These are phyloP conservation scores for Knoxdaviesia capensis DNA, from an alignment of 2,329 filamentous ascomycete species.

Conservation along the genomic window DNA sequence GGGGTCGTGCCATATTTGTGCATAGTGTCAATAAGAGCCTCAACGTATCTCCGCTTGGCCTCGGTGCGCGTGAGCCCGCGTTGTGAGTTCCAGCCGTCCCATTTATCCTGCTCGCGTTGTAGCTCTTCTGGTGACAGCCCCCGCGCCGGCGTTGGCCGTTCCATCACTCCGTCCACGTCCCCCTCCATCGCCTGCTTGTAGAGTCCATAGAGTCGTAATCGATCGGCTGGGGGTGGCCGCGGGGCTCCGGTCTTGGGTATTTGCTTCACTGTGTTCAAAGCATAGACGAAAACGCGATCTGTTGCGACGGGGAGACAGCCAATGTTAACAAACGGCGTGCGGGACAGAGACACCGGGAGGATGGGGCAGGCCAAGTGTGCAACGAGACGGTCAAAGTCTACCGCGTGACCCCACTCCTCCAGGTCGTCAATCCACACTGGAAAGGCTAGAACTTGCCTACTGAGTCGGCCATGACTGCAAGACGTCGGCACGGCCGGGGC, in stretches of 20 bases:
- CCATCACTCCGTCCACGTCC: constrained; percentile 86
- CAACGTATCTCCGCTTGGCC: constrained; percentile 85
- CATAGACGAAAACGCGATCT: constrained; percentile 98
- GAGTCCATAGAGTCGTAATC: constrained; percentile 84
- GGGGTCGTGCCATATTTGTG: constrained; percentile 81
- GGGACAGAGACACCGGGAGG: constrained; percentile 4
- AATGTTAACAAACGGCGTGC: background rate
- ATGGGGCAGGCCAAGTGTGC: background rate
- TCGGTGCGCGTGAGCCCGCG: constrained; percentile 69
- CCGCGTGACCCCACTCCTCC: no score
- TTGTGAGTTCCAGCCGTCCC: constrained; percentile 91
- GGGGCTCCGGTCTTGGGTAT: constrained; percentile 84
- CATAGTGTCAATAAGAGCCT: constrained; percentile 90
- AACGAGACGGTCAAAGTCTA: no score
- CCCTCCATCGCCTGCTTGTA: constrained; percentile 99
- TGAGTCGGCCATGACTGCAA: constrained; percentile 16
- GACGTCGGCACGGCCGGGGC: no score
- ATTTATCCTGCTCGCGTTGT: constrained; percentile 45
- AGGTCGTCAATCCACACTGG: background rate
- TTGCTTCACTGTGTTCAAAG: constrained; percentile 95
- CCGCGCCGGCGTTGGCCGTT: constrained; percentile 41
- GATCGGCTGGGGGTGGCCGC: constrained; percentile 66
- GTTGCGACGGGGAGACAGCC: constrained; percentile 1
- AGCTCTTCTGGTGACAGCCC: constrained; percentile 31
- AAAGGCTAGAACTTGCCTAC: constrained; percentile 13